Percentiles rank a stretch among this genome's conserved stretches.
These are phyloP conservation scores for Rhodotorula sp. DNA, from an alignment of 1,284 basidiomycete genomes.

Conservation along the genomic window DNA sequence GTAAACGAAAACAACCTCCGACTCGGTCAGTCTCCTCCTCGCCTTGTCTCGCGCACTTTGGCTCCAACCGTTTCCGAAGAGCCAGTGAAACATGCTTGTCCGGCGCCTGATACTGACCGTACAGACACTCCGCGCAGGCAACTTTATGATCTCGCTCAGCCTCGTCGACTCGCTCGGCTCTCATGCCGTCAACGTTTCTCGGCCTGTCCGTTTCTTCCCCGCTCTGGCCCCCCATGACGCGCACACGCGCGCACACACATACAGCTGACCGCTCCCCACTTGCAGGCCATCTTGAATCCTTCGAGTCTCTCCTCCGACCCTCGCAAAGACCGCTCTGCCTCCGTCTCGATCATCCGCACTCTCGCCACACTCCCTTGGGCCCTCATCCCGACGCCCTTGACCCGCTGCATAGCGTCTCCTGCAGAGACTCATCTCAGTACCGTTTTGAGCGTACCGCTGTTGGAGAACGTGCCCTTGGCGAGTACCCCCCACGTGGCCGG, in stretches of 20 bases:
- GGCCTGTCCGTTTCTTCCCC: not conserved
- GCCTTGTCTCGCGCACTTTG: not conserved
- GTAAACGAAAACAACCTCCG: conserved; percentile 24
- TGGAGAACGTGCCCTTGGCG: not conserved
- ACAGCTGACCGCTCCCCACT: not conserved
- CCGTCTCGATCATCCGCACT: not conserved
- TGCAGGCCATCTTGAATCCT: conserved; percentile 14
- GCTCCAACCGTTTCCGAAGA: no score
- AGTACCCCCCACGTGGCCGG: not conserved
- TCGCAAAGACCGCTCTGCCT: no score
- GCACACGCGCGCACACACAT: no score
- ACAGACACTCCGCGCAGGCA: not conserved
- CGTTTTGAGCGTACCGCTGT: not conserved
- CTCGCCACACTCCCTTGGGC: no score
- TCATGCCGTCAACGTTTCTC: conserved; percentile 5
- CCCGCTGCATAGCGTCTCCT: no score
- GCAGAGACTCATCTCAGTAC: no score
- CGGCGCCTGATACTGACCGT: not conserved
- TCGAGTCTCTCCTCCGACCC: not conserved
- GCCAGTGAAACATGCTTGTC: no score
- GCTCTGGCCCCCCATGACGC: not conserved
- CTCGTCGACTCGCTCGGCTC: not conserved
- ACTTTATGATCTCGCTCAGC: conserved; percentile 13
- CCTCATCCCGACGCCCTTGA: not conserved
- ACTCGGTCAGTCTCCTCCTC: conserved; percentile 1